Base-by-base conservation (phyloP, 176 grass and related monocot species). In the Poa annua region DNA sequence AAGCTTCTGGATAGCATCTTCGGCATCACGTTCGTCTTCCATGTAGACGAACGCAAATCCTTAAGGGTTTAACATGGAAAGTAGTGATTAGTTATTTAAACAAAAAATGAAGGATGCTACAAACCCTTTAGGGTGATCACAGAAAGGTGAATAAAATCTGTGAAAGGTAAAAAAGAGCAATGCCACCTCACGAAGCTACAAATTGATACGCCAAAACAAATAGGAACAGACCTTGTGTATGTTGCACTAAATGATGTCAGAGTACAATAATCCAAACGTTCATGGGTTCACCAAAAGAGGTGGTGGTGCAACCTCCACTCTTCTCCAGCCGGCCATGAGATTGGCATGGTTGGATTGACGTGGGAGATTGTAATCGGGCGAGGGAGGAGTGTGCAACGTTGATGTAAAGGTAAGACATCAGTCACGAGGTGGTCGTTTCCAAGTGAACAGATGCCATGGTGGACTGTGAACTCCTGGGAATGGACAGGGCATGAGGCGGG, bases 11-110 rank as follows among this genome's bases (percentile, higher is more conserved):
- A 99, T 92, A 75, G 96, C 96, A 92, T 94, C 91, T 63, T 96
- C 93, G 84, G 89, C 96, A 87, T 96, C 96, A 54, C 88, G 91
- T 83, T 92, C 96, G 72, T 99, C 93, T 86, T 99, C 93, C 96
- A 99, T 99, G 88, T 99, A 99, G 55, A 99, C 88, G 53, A 99
- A 99, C 38, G 96, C 96, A 90, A 99, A 99, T 48, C 96, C 96
- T 99, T 84, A 67, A 90, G 11, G 53, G 14, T 79, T 69, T 44
- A 63, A 84, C 73, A 75, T 41, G 66, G 26, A 80, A 73, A 74
- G 38, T 2, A 64, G 15, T 75, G 39, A 71, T 45, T 71, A 69
- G 38, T 66, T 77, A 67, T 76, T 86, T 61, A 76, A 66, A 69
- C 64, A 67, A 61, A 63, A 49, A 63, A 49, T 66, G 12, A 34